Base-by-base conservation (phyloP, 2,329 filamentous ascomycete genomes). In the Dothistroma septosporum region DNA sequence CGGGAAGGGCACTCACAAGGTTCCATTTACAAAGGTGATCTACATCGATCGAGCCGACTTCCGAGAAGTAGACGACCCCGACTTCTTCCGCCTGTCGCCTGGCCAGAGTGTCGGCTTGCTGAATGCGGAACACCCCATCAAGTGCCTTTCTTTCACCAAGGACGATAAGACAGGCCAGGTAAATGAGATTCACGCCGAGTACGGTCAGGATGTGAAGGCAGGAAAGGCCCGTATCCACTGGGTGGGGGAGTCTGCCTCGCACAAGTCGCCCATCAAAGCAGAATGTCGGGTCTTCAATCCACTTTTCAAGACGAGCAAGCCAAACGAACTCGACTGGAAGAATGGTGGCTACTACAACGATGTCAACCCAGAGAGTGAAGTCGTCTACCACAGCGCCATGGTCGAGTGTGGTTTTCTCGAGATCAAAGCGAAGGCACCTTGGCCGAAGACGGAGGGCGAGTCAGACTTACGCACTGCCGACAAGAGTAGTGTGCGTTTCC, bases 1-100 rank as follows among this genome's bases (percentile, higher is more conserved):
- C 1, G 81, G 79, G 16, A 85, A 88, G 75, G 87, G 87, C 33
- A 81, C 78, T 53, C 83, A 86, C 69, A 79, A 77, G 58, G 75
- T 87, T 14, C 82, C 82, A 35, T 85, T 96, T 68, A 92, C 91
- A 0, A 86, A 85, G 68, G 91, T 83, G 1, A 84, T 96, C 35
- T 96, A 92, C 76, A 96, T 96, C 59, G 92, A 96, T 68, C 85
- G 87, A 59, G 83, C 82, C 55, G 90, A 93, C 73, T 93, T 92
- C 78, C 82, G 89, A 57, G 87, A 90, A 71, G 83, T 84, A 47
- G 88, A 89, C 66, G 85, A 84, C 66, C 82, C 84, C 21, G 87
- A 90, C 63, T 93, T 90, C 75, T 92, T 91, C 83, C 87, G 90
- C 31, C 83, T 93, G 21, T 86, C 89, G 0, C 89, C 89, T 0